Evolutionary conservation across 2,329 filamentous ascomycete species (phyloP).

Genomic region (Ascochyta koolunga): DNA sequence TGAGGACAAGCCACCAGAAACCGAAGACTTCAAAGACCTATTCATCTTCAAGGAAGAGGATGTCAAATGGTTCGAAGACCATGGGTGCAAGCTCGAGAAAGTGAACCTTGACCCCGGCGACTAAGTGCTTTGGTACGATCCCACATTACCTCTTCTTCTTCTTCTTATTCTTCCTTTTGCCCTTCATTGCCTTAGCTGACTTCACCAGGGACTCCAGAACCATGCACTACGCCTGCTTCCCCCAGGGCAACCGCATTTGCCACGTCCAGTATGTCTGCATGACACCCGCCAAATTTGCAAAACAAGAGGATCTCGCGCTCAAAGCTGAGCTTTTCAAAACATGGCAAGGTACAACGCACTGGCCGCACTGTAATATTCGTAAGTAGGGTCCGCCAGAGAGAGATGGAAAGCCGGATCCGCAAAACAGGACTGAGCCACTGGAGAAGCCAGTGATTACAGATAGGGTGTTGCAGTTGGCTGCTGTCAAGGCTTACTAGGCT

Average conservation of each 20-base stretch:
- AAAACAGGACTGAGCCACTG: slow-evolving; percentile 23
- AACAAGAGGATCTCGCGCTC: slow-evolving; percentile 23
- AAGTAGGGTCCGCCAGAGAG: slow-evolving; percentile 17
- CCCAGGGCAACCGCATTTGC: slow-evolving; percentile 22
- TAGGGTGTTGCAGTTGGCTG: slow-evolving; percentile 21
- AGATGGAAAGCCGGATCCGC: slow-evolving; percentile 18
- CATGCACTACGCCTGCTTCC: slow-evolving; percentile 44
- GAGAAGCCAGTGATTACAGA: slow-evolving; percentile 30
- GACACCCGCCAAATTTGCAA: slow-evolving; percentile 25
- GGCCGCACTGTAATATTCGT: slow-evolving; percentile 32
- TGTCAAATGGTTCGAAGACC: slow-evolving; percentile 51
- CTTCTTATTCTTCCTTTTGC: too few species aligned
- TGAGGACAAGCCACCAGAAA: slow-evolving; percentile 23
- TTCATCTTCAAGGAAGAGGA: slow-evolving; percentile 53
- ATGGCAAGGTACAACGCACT: slow-evolving; percentile 31
- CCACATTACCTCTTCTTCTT: too few species aligned
- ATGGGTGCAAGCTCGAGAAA: slow-evolving; percentile 50
- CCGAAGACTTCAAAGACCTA: slow-evolving; percentile 47
- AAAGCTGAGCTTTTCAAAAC: slow-evolving; percentile 27
- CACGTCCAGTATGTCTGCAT: slow-evolving; percentile 32
- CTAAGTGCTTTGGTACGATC: slow-evolving; percentile 25
- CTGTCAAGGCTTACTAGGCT: slow-evolving; percentile 20
- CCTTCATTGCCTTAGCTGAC: too few species aligned
- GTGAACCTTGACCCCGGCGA: slow-evolving; percentile 52
- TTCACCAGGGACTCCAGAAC: too few species aligned